Evolutionary conservation across 2,329 filamentous ascomycete genomes (phyloP).

Genomic region (Thelonectria discophora): DNA sequence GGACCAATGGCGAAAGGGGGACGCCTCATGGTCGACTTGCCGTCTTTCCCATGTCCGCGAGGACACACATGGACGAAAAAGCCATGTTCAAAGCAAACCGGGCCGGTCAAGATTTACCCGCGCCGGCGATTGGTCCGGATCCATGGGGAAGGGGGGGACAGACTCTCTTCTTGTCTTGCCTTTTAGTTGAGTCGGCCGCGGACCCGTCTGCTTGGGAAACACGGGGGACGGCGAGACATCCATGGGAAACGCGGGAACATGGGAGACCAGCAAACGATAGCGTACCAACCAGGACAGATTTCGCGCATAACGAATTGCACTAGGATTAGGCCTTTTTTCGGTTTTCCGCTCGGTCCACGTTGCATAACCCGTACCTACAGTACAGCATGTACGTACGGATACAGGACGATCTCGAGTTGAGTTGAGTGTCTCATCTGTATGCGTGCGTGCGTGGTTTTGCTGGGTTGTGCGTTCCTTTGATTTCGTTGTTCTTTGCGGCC

Average conservation of each 20-base stretch:
- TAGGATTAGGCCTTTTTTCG: slow-evolving; percentile 18
- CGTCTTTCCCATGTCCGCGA: slow-evolving; percentile 7
- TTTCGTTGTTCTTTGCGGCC: slow-evolving; percentile 1
- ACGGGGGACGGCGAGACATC: no score
- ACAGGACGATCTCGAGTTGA: background rate
- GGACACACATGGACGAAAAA: background rate
- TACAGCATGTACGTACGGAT: background rate
- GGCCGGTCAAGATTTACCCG: slow-evolving; percentile 29
- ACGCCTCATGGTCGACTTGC: slow-evolving; percentile 7
- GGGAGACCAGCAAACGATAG: background rate
- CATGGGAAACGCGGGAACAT: background rate
- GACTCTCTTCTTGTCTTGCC: no score
- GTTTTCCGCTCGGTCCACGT: slow-evolving; percentile 13
- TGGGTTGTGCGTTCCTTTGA: background rate
- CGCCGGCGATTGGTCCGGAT: slow-evolving; percentile 32
- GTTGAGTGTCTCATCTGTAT: background rate
- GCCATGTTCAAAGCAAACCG: slow-evolving; percentile 19
- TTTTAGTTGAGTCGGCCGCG: slow-evolving; percentile 11
- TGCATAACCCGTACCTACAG: background rate
- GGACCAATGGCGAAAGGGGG: slow-evolving; percentile 3
- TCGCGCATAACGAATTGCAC: slow-evolving; percentile 32
- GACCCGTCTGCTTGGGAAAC: slow-evolving; percentile 33
- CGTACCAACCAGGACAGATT: slow-evolving; percentile 24
- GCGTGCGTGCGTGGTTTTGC: background rate
- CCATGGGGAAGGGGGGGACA: slow-evolving; percentile 30